phyloP scores from a whole-genome alignment of 805 yeast species.

The Sugiyamaella floridensis region DNA sequence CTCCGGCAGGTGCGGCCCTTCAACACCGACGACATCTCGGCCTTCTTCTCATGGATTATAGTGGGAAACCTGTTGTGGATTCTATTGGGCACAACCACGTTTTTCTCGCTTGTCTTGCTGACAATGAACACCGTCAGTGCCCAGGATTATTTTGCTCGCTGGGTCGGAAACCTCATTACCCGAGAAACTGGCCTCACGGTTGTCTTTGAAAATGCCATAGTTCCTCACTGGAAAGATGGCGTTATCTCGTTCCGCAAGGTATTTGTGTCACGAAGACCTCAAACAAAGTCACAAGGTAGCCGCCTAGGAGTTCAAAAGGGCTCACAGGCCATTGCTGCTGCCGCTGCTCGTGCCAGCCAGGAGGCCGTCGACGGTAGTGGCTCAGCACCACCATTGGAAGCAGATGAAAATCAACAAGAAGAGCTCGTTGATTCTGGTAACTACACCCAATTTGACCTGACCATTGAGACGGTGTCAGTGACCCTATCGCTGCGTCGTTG shows the following conservation, averaged over 20 bases:
- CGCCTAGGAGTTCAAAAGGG: constrained; percentile 55
- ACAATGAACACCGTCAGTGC: constrained; percentile 80
- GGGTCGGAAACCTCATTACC: constrained; percentile 77
- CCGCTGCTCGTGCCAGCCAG: constrained; percentile 39
- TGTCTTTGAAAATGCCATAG: constrained; percentile 87
- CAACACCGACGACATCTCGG: constrained; percentile 86
- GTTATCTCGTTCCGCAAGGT: constrained; percentile 79
- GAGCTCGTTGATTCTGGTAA: constrained; percentile 65
- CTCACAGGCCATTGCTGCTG: constrained; percentile 64
- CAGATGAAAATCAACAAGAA: neutral
- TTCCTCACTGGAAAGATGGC: constrained; percentile 89
- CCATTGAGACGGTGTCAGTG: constrained; percentile 77
- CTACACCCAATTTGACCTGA: constrained; percentile 90
- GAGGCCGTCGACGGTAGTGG: constrained; percentile 8
- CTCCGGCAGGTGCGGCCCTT: constrained; percentile 75
- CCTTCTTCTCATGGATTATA: constrained; percentile 85
- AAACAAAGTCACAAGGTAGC: constrained; percentile 22
- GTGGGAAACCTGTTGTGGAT: constrained; percentile 80
- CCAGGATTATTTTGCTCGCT: constrained; percentile 77
- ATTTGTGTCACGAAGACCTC: constrained; percentile 79
- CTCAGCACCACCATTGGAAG: constrained; percentile 5
- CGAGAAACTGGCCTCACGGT: constrained; percentile 76
- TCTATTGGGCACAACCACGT: constrained; percentile 85
- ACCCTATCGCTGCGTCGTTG: constrained; percentile 78
- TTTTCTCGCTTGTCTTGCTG: constrained; percentile 70